These are phyloP conservation scores for Debaryomyces castellii DNA, from an alignment of 805 yeast genomes.

Conservation along the genomic window DNA sequence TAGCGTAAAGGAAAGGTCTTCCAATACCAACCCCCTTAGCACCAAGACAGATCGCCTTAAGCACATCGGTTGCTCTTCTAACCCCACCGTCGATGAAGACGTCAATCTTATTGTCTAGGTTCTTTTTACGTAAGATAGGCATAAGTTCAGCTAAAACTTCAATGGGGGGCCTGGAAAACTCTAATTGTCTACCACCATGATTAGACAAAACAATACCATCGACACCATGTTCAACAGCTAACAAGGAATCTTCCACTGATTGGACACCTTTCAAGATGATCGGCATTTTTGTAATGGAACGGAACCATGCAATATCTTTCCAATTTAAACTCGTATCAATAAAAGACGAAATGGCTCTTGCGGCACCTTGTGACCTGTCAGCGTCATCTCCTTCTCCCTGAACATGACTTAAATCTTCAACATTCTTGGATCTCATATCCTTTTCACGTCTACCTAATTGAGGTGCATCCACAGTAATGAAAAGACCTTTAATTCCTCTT, in stretches of 20 bases:
- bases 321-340: slow-evolving; percentile 49
- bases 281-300: slow-evolving; percentile 37
- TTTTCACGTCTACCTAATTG: slow-evolving; percentile 89
- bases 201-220: slow-evolving; percentile 68
- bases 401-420: slow-evolving; percentile 45
- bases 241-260: slow-evolving; percentile 61
- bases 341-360: slow-evolving; percentile 81
- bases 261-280: slow-evolving; percentile 62
- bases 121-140: slow-evolving; percentile 39
- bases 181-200: slow-evolving; percentile 76
- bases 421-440: slow-evolving; percentile 68
- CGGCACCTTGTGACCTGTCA: slow-evolving; percentile 80
- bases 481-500: slow-evolving; percentile 77
- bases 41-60: slow-evolving; percentile 75
- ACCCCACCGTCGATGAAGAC: slow-evolving; percentile 77
- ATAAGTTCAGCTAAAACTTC: slow-evolving; percentile 59
- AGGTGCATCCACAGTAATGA: slow-evolving; percentile 92
- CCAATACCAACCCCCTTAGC: slow-evolving; percentile 78
- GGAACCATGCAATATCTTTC: slow-evolving; percentile 42
- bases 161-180: slow-evolving; percentile 59
- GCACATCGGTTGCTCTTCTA: slow-evolving; percentile 72
- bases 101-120: slow-evolving; percentile 52
- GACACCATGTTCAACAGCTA: slow-evolving; percentile 57
- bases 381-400: slow-evolving; percentile 51
- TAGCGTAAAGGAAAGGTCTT: slow-evolving; percentile 72